Conservation (phyloP, 2,329 filamentous ascomycete species). For the Pestalotiopsis sp. region DNA sequence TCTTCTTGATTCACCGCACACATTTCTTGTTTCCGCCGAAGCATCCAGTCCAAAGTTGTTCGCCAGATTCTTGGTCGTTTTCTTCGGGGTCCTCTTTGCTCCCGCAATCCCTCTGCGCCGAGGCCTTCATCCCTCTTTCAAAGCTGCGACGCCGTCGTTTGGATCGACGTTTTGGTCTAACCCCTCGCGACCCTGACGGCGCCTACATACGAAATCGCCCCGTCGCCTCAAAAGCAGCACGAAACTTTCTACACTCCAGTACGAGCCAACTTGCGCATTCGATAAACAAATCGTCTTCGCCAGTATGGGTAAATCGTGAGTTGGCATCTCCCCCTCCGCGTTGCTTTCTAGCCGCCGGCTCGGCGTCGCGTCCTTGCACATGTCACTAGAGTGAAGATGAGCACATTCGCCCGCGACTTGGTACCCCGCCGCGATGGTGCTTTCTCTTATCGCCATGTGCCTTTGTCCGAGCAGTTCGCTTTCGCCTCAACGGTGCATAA, state of each 20-base stretch:
- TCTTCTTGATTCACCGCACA: neutral
- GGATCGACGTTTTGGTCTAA: neutral
- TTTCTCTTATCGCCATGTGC: neutral
- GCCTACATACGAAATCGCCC: neutral
- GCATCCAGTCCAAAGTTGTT: neutral
- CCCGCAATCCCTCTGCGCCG: neutral
- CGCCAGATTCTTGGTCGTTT: neutral
- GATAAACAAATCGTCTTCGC: neutral
- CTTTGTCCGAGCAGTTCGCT: neutral
- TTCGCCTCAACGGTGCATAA: neutral
- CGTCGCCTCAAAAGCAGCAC: neutral
- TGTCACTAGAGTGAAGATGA: neutral
- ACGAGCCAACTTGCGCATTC: neutral
- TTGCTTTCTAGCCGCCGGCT: neutral
- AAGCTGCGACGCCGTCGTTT: neutral
- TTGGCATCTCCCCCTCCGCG: neutral
- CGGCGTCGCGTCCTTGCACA: neutral
- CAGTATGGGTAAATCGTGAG: constrained; percentile 16
- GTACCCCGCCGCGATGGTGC: neutral
- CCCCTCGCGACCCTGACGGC: neutral
- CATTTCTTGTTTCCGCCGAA: neutral
- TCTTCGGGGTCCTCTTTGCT: neutral
- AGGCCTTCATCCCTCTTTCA: neutral
- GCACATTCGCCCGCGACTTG: neutral
- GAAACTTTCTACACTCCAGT: neutral